Conservation (phyloP, 164 flowering plant species). For the Hamamelis virginiana region DNA sequence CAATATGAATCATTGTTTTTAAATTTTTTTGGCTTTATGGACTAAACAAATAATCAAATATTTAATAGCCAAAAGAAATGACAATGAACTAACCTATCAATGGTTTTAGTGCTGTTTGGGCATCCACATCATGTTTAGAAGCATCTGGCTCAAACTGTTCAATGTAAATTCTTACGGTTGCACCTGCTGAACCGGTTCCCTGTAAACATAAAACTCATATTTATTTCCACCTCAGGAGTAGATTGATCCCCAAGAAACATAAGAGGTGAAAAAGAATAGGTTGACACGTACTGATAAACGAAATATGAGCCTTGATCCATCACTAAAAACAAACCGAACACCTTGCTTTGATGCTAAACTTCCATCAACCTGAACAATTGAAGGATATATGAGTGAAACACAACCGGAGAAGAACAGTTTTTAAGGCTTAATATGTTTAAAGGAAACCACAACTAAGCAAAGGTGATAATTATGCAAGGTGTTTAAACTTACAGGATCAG, state of each 20-base stretch:
- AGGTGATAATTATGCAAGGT: background rate
- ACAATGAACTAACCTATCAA: constrained; percentile 60
- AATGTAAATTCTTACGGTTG: constrained; percentile 83
- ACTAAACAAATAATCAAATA: background rate
- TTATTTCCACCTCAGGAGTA: background rate
- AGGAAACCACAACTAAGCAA: background rate
- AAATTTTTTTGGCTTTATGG: background rate
- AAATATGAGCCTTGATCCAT: constrained; percentile 93
- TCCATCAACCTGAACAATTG: constrained; percentile 77
- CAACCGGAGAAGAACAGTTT: background rate
- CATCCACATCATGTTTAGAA: constrained; percentile 82
- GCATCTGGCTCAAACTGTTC: constrained; percentile 91
- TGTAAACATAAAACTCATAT: constrained; percentile 23
- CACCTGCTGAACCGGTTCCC: constrained; percentile 99
- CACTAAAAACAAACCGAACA: constrained; percentile 88
- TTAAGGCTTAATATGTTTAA: background rate
- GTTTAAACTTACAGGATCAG: constrained; percentile 83
- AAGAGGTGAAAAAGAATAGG: background rate
- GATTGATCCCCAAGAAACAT: background rate
- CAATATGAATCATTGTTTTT: constrained; percentile 7
- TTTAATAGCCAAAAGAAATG: background rate
- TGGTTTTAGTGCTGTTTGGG: constrained; percentile 86
- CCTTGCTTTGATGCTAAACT: constrained; percentile 93
- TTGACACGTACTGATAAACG: constrained; percentile 74
- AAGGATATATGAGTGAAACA: constrained; percentile 8